Base-by-base conservation (phyloP, 1,284 basidiomycete genomes). In the Marasmius fiardii region DNA sequence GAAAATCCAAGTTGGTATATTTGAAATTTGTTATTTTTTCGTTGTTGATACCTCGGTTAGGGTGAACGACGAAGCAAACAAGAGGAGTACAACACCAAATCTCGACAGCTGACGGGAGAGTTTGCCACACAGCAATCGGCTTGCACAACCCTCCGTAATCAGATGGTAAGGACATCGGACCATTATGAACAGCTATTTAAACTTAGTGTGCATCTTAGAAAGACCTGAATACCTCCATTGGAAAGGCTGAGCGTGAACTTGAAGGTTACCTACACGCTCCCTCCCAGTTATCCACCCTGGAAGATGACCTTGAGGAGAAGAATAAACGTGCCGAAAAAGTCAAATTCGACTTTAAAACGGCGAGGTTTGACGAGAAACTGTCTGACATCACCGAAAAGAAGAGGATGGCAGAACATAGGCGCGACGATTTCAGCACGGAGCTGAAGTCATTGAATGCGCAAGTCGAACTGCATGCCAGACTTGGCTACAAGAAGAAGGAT, bases 401-500 rank as follows among this genome's bases (percentile, higher is more conserved):
- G 21, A 78, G 86, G 31, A 67, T 68, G 31, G 75, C 93, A 57
- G 93, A 98, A 61, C 82, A 84, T 26, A 77, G 77, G 51, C 79
- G 90, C 24, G 93, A 96, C 31, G 71, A 73, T 23, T 71, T 95
- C 54, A 92, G 86, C 56, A 63, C 71, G 0, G 95, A 98, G 63
- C 76, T 96, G 47, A 80, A 83, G 33, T 72, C 78, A 1, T 71
- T 98, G 57, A 94, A 88, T 64, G 68, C 84, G 37, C 93, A 98
- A 67, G 88, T 92, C 0, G 92, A 95, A 59, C 77, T 85, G 1
- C 79, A 95, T 37, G 94, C 95, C 1, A 88, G 86, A 63, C 71
- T 98, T 45, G 83, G 88, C 39, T 68, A 97, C 59, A 92, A 93
- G 67, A 77, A 85, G 57, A 75, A 74, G 0, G 92, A 95, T 60